phyloP scores from a whole-genome alignment of 768 basidiomycete genomes.

The Naganishia friedmannii region DNA sequence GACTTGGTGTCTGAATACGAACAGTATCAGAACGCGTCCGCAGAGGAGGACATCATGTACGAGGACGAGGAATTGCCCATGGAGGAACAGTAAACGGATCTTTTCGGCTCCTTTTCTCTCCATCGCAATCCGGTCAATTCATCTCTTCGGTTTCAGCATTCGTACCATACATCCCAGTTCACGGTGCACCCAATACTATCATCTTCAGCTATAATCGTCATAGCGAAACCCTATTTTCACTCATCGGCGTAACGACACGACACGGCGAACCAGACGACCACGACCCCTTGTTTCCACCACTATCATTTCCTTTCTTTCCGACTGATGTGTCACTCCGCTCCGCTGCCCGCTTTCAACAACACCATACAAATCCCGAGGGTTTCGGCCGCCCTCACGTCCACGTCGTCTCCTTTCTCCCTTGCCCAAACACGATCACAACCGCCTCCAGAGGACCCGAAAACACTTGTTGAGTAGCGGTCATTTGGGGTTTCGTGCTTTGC shows the following conservation, averaged over 20 bases:
- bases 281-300: not conserved
- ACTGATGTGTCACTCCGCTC: constrained; percentile 5
- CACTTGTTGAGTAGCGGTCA: constrained; percentile 20
- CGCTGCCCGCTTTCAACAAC: constrained; percentile 23
- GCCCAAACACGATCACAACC: not conserved
- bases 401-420: constrained; percentile 16
- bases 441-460: constrained; percentile 7
- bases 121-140: not conserved
- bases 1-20: constrained; percentile 97
- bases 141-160: constrained; percentile 7
- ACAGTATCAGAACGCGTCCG: constrained; percentile 51
- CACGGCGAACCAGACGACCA: constrained; percentile 16
- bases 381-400: constrained; percentile 27
- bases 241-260: constrained; percentile 19
- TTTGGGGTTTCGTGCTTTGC: constrained; percentile 4
- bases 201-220: not conserved
- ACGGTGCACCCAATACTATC: constrained; percentile 1
- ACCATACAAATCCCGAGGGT: constrained; percentile 27
- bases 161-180: not conserved
- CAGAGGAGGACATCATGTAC: constrained; percentile 46
- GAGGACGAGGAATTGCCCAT: constrained; percentile 46
- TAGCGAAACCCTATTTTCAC: not conserved
- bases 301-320: not conserved
- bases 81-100: constrained; percentile 37
- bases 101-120: not conserved